Conservation (phyloP, 148 eudicot genomes). For the Simmondsia chinensis region DNA sequence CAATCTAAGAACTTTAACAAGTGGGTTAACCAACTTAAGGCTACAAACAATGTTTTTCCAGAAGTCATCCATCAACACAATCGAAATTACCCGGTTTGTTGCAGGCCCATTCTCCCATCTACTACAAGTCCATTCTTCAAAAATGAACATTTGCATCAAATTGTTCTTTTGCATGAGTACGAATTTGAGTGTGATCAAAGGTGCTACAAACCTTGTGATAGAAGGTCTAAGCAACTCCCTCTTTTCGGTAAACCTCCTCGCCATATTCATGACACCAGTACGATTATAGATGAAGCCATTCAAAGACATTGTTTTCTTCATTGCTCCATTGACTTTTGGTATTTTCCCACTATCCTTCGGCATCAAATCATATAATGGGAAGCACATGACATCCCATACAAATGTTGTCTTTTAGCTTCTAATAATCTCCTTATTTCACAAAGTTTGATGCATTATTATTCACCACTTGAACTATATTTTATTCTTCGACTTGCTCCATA, state of each 20-base stretch:
- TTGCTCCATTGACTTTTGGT: neutral
- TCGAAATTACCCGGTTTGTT: neutral
- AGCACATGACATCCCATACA: conserved; percentile 6
- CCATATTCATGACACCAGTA: neutral
- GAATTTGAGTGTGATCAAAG: conserved; percentile 12
- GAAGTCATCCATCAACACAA: neutral
- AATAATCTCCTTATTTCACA: conserved; percentile 1
- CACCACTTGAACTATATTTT: conserved; percentile 10
- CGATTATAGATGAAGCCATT: neutral
- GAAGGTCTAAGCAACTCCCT: conserved; percentile 1
- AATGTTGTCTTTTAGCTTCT: neutral
- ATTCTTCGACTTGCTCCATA: conserved; percentile 6
- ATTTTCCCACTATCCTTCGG: conserved; percentile 7
- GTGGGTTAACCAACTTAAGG: conserved; percentile 8
- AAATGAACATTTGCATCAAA: conserved; percentile 9
- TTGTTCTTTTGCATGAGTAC: neutral
- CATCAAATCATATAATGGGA: conserved; percentile 7
- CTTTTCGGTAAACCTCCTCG: neutral
- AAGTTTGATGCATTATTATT: conserved; percentile 5
- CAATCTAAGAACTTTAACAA: conserved; percentile 11
- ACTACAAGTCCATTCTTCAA: conserved; percentile 1
- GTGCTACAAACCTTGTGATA: conserved; percentile 6
- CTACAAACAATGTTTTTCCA: conserved; percentile 2
- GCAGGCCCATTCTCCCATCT: neutral
- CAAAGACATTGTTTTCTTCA: conserved; percentile 4